A percentile compares a stretch with the other conserved stretches of the same genome.
Conservation (phyloP, 768 basidiomycete genomes). For the Gloeophyllum trabeum region DNA sequence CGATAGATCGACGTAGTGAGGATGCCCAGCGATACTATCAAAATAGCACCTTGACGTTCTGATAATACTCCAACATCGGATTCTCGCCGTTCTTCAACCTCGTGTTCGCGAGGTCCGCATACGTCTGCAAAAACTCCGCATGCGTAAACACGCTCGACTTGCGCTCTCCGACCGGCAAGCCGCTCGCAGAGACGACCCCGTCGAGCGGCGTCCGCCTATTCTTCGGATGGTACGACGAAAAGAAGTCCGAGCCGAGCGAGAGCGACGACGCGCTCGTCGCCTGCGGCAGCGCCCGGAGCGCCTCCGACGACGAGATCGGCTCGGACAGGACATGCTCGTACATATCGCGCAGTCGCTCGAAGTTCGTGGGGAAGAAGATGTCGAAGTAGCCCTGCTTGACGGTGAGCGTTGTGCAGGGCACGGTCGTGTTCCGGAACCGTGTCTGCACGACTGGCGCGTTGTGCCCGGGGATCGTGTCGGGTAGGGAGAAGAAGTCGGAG, state of each 20-base stretch:
- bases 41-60: conserved; percentile 90
- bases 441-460: conserved; percentile 95
- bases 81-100: conserved; percentile 74
- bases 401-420: conserved; percentile 83
- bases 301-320: conserved; percentile 21
- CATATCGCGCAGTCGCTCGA: conserved; percentile 76
- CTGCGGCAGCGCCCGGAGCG: conserved; percentile 39
- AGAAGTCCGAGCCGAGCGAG: conserved; percentile 52
- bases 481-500: conserved; percentile 84
- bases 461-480: conserved; percentile 68
- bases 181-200: conserved; percentile 64
- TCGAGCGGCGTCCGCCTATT: conserved; percentile 54
- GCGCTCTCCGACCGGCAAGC: conserved; percentile 70
- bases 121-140: conserved; percentile 79
- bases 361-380: conserved; percentile 96
- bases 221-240: conserved; percentile 49
- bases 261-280: conserved; percentile 35
- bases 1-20: conserved; percentile 8
- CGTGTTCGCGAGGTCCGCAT: conserved; percentile 66
- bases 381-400: conserved; percentile 96
- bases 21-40: too few species aligned
- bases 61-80: conserved; percentile 81
- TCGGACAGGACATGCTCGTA: conserved; percentile 76
- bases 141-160: conserved; percentile 83
- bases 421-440: conserved; percentile 69